These are phyloP conservation scores for Pachyrhizus erosus DNA, from an alignment of 306 rosid species.

Conservation along the genomic window DNA sequence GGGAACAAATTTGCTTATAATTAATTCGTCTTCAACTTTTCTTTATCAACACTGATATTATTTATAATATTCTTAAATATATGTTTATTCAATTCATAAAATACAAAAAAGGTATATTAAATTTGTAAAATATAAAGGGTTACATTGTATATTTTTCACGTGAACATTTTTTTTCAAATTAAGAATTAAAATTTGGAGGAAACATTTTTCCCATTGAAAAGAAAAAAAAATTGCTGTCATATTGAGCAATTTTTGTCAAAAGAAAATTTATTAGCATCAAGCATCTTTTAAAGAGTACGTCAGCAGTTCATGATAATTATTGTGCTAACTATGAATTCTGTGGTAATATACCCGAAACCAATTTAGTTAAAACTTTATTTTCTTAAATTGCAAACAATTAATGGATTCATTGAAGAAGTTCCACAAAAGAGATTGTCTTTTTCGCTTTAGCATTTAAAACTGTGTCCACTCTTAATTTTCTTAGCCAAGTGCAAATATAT, in stretches of 20 bases:
- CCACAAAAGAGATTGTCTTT: background rate
- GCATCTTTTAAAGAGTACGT: background rate
- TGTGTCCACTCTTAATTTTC: background rate
- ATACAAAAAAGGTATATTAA: background rate
- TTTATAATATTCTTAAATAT: background rate
- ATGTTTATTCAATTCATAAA: background rate
- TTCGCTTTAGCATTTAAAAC: background rate
- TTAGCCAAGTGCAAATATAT: background rate
- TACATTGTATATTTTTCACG: background rate
- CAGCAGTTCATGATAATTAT: background rate
- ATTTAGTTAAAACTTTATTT: background rate
- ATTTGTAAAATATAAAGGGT: background rate
- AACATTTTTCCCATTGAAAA: no score
- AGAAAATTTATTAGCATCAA: background rate
- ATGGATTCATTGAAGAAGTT: background rate
- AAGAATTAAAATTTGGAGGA: background rate
- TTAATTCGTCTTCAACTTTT: background rate
- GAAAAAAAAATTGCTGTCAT: background rate
- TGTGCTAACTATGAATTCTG: constrained; percentile 2
- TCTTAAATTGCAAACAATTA: background rate
- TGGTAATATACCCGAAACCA: background rate
- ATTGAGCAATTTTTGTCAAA: background rate
- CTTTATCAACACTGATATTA: background rate
- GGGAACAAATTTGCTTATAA: background rate
- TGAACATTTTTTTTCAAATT: background rate